Evolutionary conservation across 345 rosid genomes (phyloP), one percentile per base, ranked within the genome.

Genomic region (Melastoma malabathricum): DNA sequence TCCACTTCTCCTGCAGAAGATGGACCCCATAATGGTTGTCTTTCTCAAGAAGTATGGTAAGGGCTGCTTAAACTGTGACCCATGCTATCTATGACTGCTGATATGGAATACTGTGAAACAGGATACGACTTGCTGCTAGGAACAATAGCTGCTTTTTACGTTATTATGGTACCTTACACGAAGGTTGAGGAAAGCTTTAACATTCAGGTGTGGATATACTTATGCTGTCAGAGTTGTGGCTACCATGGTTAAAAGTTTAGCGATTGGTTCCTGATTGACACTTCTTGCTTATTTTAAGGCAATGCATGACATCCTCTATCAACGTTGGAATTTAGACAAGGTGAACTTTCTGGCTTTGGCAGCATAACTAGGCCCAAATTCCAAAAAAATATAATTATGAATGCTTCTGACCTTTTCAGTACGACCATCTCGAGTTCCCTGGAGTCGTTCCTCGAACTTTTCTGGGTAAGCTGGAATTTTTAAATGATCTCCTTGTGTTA

Each of bases 171-270:
- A 31, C 98, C 95, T 14, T 92, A 74, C 62, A 92, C 98, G 27
- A 92, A 92, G 75, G 96, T 92, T 29, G 98, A 92, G 72, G 98
- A 92, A 68, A 87, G 98, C 85, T 92, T 92, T 75, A 87, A 84
- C 57, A 51, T 92, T 55, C 98, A 90, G 92, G 96, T 80, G 22
- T 44, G 13, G 14, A 13, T 38, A n/a, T 25, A 6, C 14, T 16
- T 48, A 10, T 17, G 15, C 18, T 17, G 45, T 50, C 0, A 1
- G 10, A n/a, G 20, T 27, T 27, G 31, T 27, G 31, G 31, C 31
- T 27, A 27, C 3, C 6, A 2, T 27, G 31, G 31, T 12, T 29
- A 55, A 46, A 47, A 13, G 43, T 46, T 34, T 46, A 0, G 18
- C 13, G 25, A 8, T 44, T 46, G 22, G 6, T 8, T 7, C 43